Evolutionary conservation across 2,329 filamentous ascomycete genomes (phyloP).

Genomic region (Ophioceras dolichostomum): DNA sequence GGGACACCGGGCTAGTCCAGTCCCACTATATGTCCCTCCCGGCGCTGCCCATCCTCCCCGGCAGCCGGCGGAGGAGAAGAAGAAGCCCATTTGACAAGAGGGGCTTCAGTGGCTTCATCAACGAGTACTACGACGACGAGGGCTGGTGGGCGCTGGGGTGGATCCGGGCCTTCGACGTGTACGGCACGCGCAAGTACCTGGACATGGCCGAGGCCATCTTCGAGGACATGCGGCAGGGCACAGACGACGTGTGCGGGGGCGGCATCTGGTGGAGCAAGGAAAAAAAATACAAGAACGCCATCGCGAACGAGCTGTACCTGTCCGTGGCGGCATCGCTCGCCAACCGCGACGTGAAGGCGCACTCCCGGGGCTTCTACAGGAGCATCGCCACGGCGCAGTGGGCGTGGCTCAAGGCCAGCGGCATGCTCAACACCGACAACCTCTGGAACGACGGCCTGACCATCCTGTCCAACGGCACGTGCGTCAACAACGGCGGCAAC

Average conservation of each 20-base stretch:
- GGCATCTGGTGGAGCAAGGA: conserved; percentile 47
- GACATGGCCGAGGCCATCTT: conserved; percentile 38
- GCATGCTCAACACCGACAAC: conserved; percentile 35
- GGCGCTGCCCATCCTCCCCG: conserved; percentile 6
- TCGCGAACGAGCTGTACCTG: conserved; percentile 45
- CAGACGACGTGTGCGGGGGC: conserved; percentile 32
- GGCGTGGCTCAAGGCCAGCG: conserved; percentile 37
- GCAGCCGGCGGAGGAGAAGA: no score
- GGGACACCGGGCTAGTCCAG: conserved; percentile 19
- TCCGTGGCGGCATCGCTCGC: conserved; percentile 39
- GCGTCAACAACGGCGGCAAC: conserved; percentile 32
- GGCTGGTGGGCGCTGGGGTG: conserved; percentile 51
- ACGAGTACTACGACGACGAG: conserved; percentile 48
- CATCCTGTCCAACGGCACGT: conserved; percentile 25
- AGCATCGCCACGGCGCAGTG: conserved; percentile 33
- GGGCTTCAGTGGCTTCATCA: conserved; percentile 34
- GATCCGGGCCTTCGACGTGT: conserved; percentile 41
- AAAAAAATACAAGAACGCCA: conserved; percentile 35
- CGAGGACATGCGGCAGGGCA: conserved; percentile 37
- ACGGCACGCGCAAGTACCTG: conserved; percentile 31
- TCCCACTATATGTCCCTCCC: conserved; percentile 22
- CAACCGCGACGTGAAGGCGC: conserved; percentile 24
- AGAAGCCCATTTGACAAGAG: no score
- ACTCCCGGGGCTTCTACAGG: conserved; percentile 26
- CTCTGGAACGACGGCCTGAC: conserved; percentile 41